A percentile compares a stretch with the other conserved stretches of the same genome.
phyloP scores from a whole-genome alignment of 2,329 filamentous ascomycete species.

The Grosmannia clavigera region DNA sequence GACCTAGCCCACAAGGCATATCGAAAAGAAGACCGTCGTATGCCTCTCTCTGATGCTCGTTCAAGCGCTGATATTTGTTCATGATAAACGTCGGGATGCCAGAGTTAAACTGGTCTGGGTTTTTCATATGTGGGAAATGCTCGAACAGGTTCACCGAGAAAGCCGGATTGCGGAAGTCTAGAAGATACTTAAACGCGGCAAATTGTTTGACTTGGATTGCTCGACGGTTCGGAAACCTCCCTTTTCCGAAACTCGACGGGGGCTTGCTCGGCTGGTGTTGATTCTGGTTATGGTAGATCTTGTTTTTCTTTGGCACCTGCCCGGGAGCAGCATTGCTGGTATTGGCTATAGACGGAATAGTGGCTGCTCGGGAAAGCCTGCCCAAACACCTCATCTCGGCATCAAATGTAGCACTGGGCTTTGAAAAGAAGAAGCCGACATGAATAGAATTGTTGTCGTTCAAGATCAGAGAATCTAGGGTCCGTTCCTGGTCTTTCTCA shows the following conservation, averaged over 20 bases:
- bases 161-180: conserved; percentile 12
- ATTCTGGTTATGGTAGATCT: too few relatives aligned
- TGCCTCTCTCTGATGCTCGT: conserved; percentile 24
- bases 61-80: conserved; percentile 20
- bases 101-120: conserved; percentile 5
- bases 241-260: not conserved
- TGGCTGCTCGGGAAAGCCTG: conserved; percentile 5
- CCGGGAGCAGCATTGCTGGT: not conserved
- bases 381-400: conserved; percentile 11
- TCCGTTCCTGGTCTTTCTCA: not conserved
- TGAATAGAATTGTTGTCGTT: conserved; percentile 5
- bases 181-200: conserved; percentile 12
- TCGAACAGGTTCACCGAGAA: conserved; percentile 13
- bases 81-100: conserved; percentile 9
- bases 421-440: conserved; percentile 8
- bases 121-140: conserved; percentile 13
- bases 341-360: not conserved
- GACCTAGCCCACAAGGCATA: conserved; percentile 29
- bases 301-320: not conserved
- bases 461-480: conserved; percentile 2
- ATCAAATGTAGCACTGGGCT: conserved; percentile 10
- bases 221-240: not conserved
- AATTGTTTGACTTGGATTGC: conserved; percentile 11
- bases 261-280: not conserved
- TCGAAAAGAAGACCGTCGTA: conserved; percentile 22